Conservation (phyloP, 805 yeast genomes). For the Lipomyces starkeyi region DNA sequence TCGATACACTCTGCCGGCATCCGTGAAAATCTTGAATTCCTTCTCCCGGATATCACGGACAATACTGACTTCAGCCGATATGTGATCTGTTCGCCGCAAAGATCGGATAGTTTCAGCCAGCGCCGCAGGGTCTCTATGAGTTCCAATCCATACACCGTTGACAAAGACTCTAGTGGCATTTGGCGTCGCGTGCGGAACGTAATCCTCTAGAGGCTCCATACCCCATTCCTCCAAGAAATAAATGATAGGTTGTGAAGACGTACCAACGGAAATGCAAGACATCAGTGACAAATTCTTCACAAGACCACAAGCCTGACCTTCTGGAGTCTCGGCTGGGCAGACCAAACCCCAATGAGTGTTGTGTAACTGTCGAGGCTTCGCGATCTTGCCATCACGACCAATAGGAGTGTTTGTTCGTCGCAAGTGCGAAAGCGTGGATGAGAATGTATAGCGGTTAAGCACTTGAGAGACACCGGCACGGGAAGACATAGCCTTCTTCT, state of each 20-base stretch:
- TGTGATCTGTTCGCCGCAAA: slow-evolving; percentile 92
- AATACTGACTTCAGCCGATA: slow-evolving; percentile 93
- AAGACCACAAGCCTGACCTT: slow-evolving; percentile 99
- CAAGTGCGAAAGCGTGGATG: slow-evolving; percentile 97
- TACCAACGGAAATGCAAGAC: slow-evolving; percentile 98
- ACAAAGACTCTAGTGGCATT: slow-evolving; percentile 94
- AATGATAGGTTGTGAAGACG: slow-evolving; percentile 93
- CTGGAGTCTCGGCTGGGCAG: slow-evolving; percentile 99
- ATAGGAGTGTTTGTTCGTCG: slow-evolving; percentile 99
- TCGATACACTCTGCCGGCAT: slow-evolving; percentile 98
- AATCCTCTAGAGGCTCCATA: slow-evolving; percentile 96
- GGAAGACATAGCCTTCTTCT: slow-evolving; percentile 97
- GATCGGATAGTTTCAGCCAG: slow-evolving; percentile 89
- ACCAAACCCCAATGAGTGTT: slow-evolving; percentile 99
- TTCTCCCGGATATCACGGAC: slow-evolving; percentile 96
- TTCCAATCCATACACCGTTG: slow-evolving; percentile 99
- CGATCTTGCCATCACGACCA: slow-evolving; percentile 98
- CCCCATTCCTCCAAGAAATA: slow-evolving; percentile 98
- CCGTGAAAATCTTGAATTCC: slow-evolving; percentile 95
- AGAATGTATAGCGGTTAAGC: slow-evolving; percentile 94
- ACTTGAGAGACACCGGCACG: slow-evolving; percentile 99
- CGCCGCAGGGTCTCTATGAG: slow-evolving; percentile 94
- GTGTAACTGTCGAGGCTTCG: slow-evolving; percentile 98
- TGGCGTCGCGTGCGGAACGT: slow-evolving; percentile 88
- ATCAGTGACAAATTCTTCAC: slow-evolving; percentile 94